Base-by-base conservation (phyloP, 129 eudicot species). In the Helianthus tuberosus region DNA sequence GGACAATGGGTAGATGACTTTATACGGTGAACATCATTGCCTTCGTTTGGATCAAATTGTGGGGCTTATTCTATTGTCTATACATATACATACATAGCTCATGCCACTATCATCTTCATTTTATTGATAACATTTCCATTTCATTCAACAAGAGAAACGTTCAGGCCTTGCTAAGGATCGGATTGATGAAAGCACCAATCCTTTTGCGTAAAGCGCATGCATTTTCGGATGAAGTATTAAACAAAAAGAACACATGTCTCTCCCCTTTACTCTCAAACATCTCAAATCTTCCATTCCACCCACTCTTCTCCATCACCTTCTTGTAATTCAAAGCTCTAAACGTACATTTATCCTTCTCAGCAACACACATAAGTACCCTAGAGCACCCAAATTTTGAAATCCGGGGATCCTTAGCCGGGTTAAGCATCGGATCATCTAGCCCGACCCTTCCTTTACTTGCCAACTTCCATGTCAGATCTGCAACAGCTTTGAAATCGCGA, bases 391-490 rank as follows among this genome's bases (percentile, higher is more conserved):
- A 63, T 25, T 23, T n/a, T 0, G 66, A 60, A 44, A 73, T 12
- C 11, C 4, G 0, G 47, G 27, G 25, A 5, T 73, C 58, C 55
- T 11, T 68, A 9, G 39, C 57, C 41, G 69, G 69, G 12, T 59
- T 59, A 43, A 12, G 13, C 8, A 25, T 14, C 57, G 77, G 77
- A 51, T 72, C 77, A 17, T 72, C 77, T 0, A 32, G n/a, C 11
- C 53, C 72, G 39, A 75, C 63, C 44, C 51, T 36, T 8, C 71
- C 78, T 8, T 76, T 77, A 35, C 69, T 68, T 11, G 72, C 78
- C 39, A 78, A 32, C 11, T 54, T 49, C 83, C 80, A 78, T 14
- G 69, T 2, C 48, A 43, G 12, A 48, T 78, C 74, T 62, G 35
- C 14, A 2, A 0, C 0, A 0, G 58, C 80, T 53, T 62, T 78